phyloP scores from a whole-genome alignment of 257 asterid genomes.

The Jacaranda mimosifolia region DNA sequence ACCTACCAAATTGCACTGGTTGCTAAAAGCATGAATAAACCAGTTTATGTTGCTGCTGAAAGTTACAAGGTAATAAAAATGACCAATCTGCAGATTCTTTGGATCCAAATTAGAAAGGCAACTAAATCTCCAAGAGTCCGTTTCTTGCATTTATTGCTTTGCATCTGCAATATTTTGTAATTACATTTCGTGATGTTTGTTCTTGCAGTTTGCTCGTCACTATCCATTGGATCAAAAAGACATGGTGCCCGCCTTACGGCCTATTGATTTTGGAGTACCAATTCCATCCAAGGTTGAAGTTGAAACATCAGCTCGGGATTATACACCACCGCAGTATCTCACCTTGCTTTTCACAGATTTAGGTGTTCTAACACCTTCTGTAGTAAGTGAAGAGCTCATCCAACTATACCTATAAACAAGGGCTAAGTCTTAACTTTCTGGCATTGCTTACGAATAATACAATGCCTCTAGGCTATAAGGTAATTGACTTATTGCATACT shows the following conservation, averaged over 20 bases:
- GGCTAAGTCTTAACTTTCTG: neutral
- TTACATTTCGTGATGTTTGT: neutral
- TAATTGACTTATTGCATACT: neutral
- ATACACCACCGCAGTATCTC: constrained; percentile 82
- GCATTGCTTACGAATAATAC: neutral
- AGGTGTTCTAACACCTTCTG: constrained; percentile 86
- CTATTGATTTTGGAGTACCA: constrained; percentile 85
- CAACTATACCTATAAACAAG: constrained; percentile 61
- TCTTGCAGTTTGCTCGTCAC: constrained; percentile 70
- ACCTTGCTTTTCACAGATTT: constrained; percentile 77
- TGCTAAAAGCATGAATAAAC: constrained; percentile 88
- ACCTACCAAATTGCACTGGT: constrained; percentile 87
- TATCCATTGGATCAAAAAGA: constrained; percentile 82
- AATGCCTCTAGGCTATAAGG: neutral
- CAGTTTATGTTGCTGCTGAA: constrained; percentile 88
- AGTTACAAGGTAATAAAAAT: constrained; percentile 73
- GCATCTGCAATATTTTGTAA: neutral
- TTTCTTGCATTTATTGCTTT: constrained; percentile 1
- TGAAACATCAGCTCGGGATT: constrained; percentile 87
- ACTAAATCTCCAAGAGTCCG: neutral
- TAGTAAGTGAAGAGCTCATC: constrained; percentile 81
- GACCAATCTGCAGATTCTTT: neutral
- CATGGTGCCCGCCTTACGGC: constrained; percentile 80
- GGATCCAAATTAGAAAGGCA: neutral
- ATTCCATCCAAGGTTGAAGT: constrained; percentile 86